Evolutionary conservation across 2,329 filamentous ascomycete genomes (phyloP), one percentile per base, ranked within the genome.

Genomic region (Apiospora aurea): DNA sequence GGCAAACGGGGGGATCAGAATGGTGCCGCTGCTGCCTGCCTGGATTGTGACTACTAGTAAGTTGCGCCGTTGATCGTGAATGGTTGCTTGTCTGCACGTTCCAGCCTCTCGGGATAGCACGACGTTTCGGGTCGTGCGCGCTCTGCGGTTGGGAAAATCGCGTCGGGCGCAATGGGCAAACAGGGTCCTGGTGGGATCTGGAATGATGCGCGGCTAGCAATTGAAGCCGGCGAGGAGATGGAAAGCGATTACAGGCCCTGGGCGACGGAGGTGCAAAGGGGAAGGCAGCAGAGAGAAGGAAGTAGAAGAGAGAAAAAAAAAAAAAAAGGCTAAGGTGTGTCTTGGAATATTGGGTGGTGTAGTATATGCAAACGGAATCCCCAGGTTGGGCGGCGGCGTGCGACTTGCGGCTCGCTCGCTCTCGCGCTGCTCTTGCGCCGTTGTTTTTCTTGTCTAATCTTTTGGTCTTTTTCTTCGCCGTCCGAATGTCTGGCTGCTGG

Each of bases 321-420:
- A 57, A 29, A 64, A 61, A 64, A 64, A 41, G 57, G 57, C 57
- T 41, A 64, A 64, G 34, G 57, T 64, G 57, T 64, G 57, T 64
- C 57, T 64, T 64, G 34, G 57, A 64, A 64, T 64, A 64, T 64
- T 64, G 57, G 57, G 57, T 64, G 57, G 57, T 64, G 57, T 64
- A 64, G 57, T 64, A 64, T 64, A 64, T 64, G 57, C 57, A 64
- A 64, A 64, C 57, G 57, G 57, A 64, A 41, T 41, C 34, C 29
- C 57, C 34, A 64, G 57, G 57, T 64, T 64, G 57, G 57, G 57
- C 57, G 57, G 57, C 57, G 57, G 29, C 34, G 34, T 64, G 34
- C 34, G 57, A n/a, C 34, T 64, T 64, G 57, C 57, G 57, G 57
- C 57, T 64, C 57, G 4, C 57, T 41, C 57, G 11, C 57, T 41